Percentiles rank a stretch among this genome's conserved stretches.
Conservation (phyloP, 805 yeast species). For the Cyberlindnera xishuangbannaensis region DNA sequence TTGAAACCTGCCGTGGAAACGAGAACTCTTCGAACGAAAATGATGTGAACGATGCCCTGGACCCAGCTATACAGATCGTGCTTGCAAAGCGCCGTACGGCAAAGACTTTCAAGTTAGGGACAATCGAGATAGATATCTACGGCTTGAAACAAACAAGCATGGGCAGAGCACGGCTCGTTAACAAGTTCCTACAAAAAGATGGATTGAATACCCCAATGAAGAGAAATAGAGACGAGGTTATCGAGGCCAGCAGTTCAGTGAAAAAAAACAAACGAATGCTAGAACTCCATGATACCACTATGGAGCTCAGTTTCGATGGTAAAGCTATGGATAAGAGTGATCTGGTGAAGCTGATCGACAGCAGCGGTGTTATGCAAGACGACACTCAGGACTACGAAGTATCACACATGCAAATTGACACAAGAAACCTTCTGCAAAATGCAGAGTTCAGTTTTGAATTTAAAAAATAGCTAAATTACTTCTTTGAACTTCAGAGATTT, state of each 20-base stretch:
- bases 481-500: too few relatives aligned
- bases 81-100: conserved; percentile 8
- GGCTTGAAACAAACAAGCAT: conserved; percentile 1
- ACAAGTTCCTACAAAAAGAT: conserved; percentile 10
- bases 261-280: conserved; percentile 24
- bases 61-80: conserved; percentile 13
- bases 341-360: conserved; percentile 35
- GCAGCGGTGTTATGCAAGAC: conserved; percentile 30
- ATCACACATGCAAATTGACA: conserved; percentile 14
- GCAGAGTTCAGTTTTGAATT: conserved; percentile 20
- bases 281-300: conserved; percentile 20
- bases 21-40: neutral
- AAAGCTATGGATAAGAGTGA: conserved; percentile 40
- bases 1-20: conserved; percentile 4
- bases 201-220: conserved; percentile 15
- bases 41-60: conserved; percentile 3
- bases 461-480: conserved; percentile 1
- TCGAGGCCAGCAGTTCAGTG: conserved; percentile 19
- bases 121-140: conserved; percentile 13
- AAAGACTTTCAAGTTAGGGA: conserved; percentile 16
- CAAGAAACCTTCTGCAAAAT: conserved; percentile 21
- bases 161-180: conserved; percentile 3
- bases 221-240: conserved; percentile 25
- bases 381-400: conserved; percentile 16
- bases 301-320: conserved; percentile 41